Base-by-base conservation (phyloP, 164 flowering plant species). In the Tinospora cordifolia region DNA sequence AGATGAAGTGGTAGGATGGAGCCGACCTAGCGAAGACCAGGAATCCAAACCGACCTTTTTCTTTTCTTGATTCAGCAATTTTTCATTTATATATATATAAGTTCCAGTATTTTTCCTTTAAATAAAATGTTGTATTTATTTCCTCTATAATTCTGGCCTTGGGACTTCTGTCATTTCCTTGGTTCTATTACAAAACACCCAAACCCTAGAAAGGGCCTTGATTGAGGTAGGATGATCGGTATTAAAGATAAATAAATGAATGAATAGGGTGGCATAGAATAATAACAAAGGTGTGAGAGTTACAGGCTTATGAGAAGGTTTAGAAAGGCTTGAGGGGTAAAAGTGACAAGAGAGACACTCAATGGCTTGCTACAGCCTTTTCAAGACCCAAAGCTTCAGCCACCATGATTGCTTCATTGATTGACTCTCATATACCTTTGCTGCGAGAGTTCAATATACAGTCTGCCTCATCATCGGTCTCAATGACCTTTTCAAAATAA, bases 151-250 rank as follows among this genome's bases (percentile, higher is more conserved):
- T 9, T 62, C 30, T 79, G 84, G 79, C 74, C 79, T 77, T 67
- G 74, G 75, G 69, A 80, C 86, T 88, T 88, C 78, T 85, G 88
- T 82, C 88, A 75, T 84, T 85, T 80, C 81, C 76, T 78, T 80
- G 78, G 75, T 79, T 69, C 78, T 81, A 79, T 79, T 75, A 83
- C 76, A 81, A 83, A 75, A 83, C 80, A 83, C 90, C 88, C 89
- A 84, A 84, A 84, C 79, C 78, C 79, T 72, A 75, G 5, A 83
- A 83, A 83, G 38, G 86, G 19, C 51, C 74, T 81, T 85, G 82
- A 82, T 78, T 84, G 83, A 78, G 81, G 80, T 73, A 73, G 71
- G 78, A 79, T 72, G 74, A 80, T 80, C 74, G 73, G 46, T 72
- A 30, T 63, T 63, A 63, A 63, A 27, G 34, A 36, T n/a, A 63